Percentiles rank a stretch among this genome's conserved stretches.
These are phyloP conservation scores for Brasilioporus rufonigricans DNA, from an alignment of 768 basidiomycete species.

Conservation along the genomic window DNA sequence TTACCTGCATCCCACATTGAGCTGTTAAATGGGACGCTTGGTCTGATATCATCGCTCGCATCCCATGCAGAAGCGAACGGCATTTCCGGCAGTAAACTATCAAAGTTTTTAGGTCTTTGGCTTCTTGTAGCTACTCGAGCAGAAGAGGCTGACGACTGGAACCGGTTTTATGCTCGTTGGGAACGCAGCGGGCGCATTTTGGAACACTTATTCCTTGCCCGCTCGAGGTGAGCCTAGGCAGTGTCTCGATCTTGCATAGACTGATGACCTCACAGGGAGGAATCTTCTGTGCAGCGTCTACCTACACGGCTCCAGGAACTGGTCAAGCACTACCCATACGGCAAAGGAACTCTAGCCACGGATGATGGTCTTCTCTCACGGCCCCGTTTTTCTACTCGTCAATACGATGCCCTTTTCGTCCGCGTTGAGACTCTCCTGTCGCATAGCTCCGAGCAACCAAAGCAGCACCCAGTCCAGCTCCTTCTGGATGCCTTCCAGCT, in stretches of 20 bases:
- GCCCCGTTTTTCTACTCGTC: slow-evolving; percentile 67
- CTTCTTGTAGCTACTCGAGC: slow-evolving; percentile 50
- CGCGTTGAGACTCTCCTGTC: slow-evolving; percentile 58
- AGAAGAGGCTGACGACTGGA: slow-evolving; percentile 56
- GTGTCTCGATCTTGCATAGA: neutral
- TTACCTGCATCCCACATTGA: slow-evolving; percentile 58
- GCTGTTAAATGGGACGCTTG: slow-evolving; percentile 55
- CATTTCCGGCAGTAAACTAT: slow-evolving; percentile 74
- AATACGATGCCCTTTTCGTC: slow-evolving; percentile 62
- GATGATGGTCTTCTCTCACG: slow-evolving; percentile 51
- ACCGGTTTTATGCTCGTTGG: slow-evolving; percentile 70
- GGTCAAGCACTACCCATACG: slow-evolving; percentile 67
- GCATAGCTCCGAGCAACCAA: slow-evolving; percentile 32
- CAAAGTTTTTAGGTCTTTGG: slow-evolving; percentile 75
- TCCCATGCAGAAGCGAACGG: slow-evolving; percentile 71
- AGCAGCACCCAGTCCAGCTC: slow-evolving; percentile 56
- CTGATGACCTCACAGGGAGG: slow-evolving; percentile 45
- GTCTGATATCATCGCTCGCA: slow-evolving; percentile 66
- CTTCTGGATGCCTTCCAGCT: slow-evolving; percentile 61
- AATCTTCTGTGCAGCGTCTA: slow-evolving; percentile 52
- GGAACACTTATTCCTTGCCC: slow-evolving; percentile 74
- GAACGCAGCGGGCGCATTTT: slow-evolving; percentile 67
- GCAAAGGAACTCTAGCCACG: slow-evolving; percentile 25
- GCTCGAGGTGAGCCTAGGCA: slow-evolving; percentile 53
- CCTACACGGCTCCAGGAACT: slow-evolving; percentile 71